phyloP scores from a whole-genome alignment of 1,284 basidiomycete genomes.

The Tilletia caries region DNA sequence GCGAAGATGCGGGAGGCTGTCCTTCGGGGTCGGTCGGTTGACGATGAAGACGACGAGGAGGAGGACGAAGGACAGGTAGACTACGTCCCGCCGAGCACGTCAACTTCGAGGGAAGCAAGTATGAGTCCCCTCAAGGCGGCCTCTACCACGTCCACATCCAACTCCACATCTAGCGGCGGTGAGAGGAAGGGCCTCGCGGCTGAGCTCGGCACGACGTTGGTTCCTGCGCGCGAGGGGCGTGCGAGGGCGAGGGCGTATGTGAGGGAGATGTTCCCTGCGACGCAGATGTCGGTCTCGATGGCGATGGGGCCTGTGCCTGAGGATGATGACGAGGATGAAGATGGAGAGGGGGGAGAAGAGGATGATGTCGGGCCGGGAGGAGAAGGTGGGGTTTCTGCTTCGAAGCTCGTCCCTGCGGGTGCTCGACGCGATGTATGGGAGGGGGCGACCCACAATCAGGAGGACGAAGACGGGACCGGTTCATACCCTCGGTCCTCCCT shows the following conservation, averaged over 20 bases:
- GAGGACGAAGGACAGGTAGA: neutral
- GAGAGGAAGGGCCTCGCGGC: neutral
- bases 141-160: neutral
- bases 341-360: no score
- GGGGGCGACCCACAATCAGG: no score
- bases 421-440: no score
- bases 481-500: no score
- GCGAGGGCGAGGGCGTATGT: neutral
- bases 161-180: neutral
- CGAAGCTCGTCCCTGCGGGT: no score
- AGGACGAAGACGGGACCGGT: no score
- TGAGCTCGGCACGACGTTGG: neutral
- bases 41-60: neutral
- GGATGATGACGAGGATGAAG: no score
- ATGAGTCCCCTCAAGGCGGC: neutral
- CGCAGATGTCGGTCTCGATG: no score
- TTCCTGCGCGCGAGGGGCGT: neutral
- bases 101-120: neutral
- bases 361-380: no score
- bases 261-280: neutral
- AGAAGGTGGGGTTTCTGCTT: no score
- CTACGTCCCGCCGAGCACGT: neutral
- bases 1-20: neutral
- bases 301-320: no score
- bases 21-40: neutral